A percentile compares a stretch with the other conserved stretches of the same genome.
Conservation (phyloP, 2,329 filamentous ascomycete genomes). For the Cercospora brassicicola region DNA sequence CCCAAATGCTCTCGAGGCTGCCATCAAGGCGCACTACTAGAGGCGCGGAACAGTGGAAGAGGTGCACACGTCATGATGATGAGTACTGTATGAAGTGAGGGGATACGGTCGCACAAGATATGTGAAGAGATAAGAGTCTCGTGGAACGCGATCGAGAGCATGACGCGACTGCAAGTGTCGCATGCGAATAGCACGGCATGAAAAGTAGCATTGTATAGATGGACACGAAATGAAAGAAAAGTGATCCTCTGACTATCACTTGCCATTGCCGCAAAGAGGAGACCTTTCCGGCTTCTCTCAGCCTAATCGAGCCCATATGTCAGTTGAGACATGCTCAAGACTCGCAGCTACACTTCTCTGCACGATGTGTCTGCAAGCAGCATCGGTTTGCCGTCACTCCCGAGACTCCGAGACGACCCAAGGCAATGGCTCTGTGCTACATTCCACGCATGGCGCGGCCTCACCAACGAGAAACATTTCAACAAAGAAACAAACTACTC, state of each 20-base stretch:
- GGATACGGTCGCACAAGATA: neutral
- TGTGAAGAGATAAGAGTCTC: neutral
- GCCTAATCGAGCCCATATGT: too few species aligned
- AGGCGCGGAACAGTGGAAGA: neutral
- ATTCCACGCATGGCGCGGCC: neutral
- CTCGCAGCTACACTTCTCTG: neutral
- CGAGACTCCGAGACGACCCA: neutral
- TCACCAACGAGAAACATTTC: neutral
- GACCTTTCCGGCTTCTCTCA: neutral
- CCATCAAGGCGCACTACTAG: constrained; percentile 42
- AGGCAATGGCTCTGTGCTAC: neutral
- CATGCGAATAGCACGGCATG: neutral
- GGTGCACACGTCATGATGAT: constrained; percentile 2
- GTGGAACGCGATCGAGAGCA: neutral
- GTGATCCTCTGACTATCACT: neutral
- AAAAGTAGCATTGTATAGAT: neutral
- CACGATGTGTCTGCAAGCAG: neutral
- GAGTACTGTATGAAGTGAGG: neutral
- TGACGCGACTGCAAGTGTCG: neutral
- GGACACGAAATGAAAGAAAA: neutral
- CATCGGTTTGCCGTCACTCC: neutral
- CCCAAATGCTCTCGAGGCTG: constrained; percentile 63
- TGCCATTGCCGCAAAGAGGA: neutral
- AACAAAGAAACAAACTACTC: neutral
- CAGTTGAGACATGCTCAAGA: neutral